Conservation (phyloP, 2,329 filamentous ascomycete species). For the Pseudocercospora fuligena region DNA sequence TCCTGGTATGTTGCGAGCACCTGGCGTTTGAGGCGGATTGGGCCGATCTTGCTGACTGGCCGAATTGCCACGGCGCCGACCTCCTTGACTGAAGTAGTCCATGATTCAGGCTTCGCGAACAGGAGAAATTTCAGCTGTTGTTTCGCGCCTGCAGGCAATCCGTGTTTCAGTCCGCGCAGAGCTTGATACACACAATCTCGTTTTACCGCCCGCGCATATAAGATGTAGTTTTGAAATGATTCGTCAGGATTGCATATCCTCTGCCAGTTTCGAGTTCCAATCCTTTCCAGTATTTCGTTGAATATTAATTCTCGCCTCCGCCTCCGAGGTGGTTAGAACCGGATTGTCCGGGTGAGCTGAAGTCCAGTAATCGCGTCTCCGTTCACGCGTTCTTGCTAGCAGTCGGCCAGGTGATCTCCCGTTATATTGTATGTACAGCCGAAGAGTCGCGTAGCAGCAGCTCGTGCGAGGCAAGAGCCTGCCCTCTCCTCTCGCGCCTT, state of each 20-base stretch:
- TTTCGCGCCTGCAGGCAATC: background rate
- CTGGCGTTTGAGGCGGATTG: slow-evolving; percentile 23
- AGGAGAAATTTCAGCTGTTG: background rate
- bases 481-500: background rate
- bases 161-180: slow-evolving; percentile 3
- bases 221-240: background rate
- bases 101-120: slow-evolving; percentile 16
- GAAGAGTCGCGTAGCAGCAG: background rate
- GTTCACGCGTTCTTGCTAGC: background rate
- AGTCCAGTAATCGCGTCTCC: background rate
- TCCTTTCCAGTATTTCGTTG: background rate
- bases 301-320: slow-evolving; percentile 4
- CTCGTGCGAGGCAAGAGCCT: background rate
- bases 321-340: slow-evolving; percentile 2
- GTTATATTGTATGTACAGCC: background rate
- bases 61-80: slow-evolving; percentile 25
- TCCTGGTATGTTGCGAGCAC: slow-evolving; percentile 27
- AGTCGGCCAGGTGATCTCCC: background rate
- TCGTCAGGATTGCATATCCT: background rate
- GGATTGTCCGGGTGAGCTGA: slow-evolving; percentile 1
- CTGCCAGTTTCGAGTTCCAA: background rate
- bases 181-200: background rate
- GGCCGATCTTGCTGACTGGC: slow-evolving; percentile 24
- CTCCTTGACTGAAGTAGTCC: slow-evolving; percentile 37
- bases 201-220: background rate